Evolutionary conservation across 75 land plant genomes (phyloP), one percentile per base, ranked within the genome.

Genomic region (Azolla pinnata): DNA sequence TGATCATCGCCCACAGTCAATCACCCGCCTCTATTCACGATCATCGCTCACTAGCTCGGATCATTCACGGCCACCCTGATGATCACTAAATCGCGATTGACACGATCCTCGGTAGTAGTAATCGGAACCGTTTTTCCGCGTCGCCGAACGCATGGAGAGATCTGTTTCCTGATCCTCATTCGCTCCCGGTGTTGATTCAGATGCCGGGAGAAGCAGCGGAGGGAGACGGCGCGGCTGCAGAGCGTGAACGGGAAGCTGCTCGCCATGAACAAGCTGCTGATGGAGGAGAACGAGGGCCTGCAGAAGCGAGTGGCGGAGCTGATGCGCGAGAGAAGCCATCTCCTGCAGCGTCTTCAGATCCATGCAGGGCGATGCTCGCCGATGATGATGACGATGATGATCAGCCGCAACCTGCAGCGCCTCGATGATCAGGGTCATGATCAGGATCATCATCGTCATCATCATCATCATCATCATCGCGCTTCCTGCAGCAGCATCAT

Each of bases 211-310:
- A 88, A 88, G 71, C 93, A 88, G 68, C 57, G 93, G 63, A 88
- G 84, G 71, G 93, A 88, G 66, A 72, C 95, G 0, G 76, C 83
- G 17, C 68, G 88, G 30, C 75, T 88, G 25, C 86, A 84, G 64
- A 77, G 83, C 35, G 88, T 88, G 51, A 88, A 88, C 35, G 58
- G 86, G 62, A 83, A 83, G 79, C 85, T 88, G 46, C 79, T 85
- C 14, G 88, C 95, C 14, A 77, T 88, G 95, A 88, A 88, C 59
- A 88, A 88, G 77, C 80, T 88, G 23, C 46, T 88, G 9, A 88
- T 88, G 95, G 95, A 88, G 66, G 95, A 88, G 73, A 88, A 88
- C 60, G 95, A 88, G 63, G 74, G 88, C 47, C 62, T 88, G 64
- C 80, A 88, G 62, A 88, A 89, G 82, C 89, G 85, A 62, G 84